Evolutionary conservation across 176 grass and related monocot genomes (phyloP).

Genomic region (Bolboschoenus planiculmis): DNA sequence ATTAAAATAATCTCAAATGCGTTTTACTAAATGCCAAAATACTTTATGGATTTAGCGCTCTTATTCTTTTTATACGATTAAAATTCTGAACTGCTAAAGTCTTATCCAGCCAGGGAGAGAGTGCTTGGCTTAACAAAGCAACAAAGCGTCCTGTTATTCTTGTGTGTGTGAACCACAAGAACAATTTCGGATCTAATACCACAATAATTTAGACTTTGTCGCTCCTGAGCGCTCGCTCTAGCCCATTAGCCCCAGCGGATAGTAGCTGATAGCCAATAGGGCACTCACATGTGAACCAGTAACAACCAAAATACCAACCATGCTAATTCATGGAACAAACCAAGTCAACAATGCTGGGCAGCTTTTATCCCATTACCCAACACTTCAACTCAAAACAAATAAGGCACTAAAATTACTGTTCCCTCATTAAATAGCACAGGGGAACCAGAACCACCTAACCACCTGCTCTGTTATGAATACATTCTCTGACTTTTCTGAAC

Average conservation of each 20-base stretch:
- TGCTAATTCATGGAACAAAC: background rate
- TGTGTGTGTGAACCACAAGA: background rate
- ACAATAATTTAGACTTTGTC: background rate
- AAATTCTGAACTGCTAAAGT: background rate
- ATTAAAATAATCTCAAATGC: background rate
- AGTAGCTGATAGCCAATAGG: background rate
- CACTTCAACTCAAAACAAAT: background rate
- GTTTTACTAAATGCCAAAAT: background rate
- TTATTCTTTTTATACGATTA: background rate
- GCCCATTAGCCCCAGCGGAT: background rate
- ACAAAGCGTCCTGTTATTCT: slow-evolving; percentile 10
- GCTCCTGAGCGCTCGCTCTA: background rate
- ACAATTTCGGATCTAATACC: background rate
- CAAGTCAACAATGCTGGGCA: slow-evolving; percentile 11
- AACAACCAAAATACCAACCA: background rate
- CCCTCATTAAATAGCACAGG: background rate
- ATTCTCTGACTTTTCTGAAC: background rate
- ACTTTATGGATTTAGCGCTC: background rate
- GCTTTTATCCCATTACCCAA: background rate
- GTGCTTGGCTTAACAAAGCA: slow-evolving; percentile 4
- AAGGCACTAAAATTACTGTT: background rate
- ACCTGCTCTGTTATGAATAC: background rate
- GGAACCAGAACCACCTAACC: background rate
- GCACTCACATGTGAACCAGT: slow-evolving; percentile 17
- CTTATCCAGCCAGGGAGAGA: slow-evolving; percentile 2